These are phyloP conservation scores for Aspergillus sergii DNA, from an alignment of 2,329 filamentous ascomycete genomes.

Conservation along the genomic window DNA sequence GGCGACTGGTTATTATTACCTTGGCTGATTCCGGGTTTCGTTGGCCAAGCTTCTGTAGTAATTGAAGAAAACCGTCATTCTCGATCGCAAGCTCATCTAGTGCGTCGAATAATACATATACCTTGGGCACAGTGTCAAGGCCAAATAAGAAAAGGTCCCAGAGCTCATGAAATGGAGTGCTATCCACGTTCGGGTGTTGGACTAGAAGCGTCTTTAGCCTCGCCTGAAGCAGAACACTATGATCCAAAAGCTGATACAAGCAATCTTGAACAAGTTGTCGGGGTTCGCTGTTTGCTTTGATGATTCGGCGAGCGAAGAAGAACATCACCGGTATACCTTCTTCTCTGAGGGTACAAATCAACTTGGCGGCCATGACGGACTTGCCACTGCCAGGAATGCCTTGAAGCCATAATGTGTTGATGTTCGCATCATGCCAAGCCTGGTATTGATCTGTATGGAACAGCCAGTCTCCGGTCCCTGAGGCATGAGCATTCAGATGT, in stretches of 20 bases:
- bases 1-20: background rate
- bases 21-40: background rate
- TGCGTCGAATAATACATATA: background rate
- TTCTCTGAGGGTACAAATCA: conserved; percentile 14
- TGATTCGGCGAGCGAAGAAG: conserved; percentile 29
- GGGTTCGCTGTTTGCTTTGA: conserved; percentile 20
- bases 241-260: background rate
- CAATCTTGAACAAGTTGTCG: conserved; percentile 13
- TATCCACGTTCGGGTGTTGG: background rate
- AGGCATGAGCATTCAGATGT: conserved; percentile 9
- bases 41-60: background rate
- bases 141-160: background rate
- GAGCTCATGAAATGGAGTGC: background rate
- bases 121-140: background rate
- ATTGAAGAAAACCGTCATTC: background rate
- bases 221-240: background rate
- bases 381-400: conserved; percentile 28
- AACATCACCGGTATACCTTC: conserved; percentile 8
- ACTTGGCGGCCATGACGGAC: conserved; percentile 24
- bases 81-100: background rate
- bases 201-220: background rate
- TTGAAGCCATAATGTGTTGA: conserved; percentile 25
- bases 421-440: conserved; percentile 13
- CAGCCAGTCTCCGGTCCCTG: conserved; percentile 24
- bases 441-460: conserved; percentile 12